These are phyloP conservation scores for Claviceps spartinae DNA, from an alignment of 2,329 filamentous ascomycete genomes.

Conservation along the genomic window DNA sequence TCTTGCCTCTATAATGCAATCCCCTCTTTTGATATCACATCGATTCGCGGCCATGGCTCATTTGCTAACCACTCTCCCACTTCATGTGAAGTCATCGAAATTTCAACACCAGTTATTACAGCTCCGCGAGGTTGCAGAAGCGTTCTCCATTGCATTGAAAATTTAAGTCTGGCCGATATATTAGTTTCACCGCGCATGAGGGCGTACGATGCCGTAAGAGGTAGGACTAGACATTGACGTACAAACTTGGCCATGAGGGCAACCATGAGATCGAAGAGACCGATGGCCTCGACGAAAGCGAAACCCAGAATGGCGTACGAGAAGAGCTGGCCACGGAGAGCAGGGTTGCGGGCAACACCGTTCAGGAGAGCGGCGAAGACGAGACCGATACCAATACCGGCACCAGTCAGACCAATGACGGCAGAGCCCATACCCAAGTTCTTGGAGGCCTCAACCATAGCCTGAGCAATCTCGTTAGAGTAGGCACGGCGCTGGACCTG, in stretches of 20 bases:
- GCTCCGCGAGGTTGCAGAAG: constrained; percentile 24
- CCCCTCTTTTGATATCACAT: constrained; percentile 22
- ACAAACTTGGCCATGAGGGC: constrained; percentile 88
- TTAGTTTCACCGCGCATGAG: constrained; percentile 5
- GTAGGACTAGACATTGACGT: constrained; percentile 24
- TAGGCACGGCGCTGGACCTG: constrained; percentile 58
- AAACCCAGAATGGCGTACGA: constrained; percentile 92
- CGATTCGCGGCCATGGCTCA: constrained; percentile 15
- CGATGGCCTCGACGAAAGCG: constrained; percentile 86
- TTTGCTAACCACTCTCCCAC: constrained; percentile 14
- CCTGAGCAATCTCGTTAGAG: constrained; percentile 78
- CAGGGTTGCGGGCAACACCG: constrained; percentile 86
- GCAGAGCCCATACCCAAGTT: constrained; percentile 82
- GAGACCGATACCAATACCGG: constrained; percentile 90
- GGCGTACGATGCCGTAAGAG: not conserved
- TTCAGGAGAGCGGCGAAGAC: constrained; percentile 84
- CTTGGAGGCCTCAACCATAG: constrained; percentile 82
- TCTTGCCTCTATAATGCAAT: constrained; percentile 29
- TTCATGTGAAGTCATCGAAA: constrained; percentile 15
- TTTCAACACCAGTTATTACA: constrained; percentile 18
- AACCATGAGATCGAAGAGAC: constrained; percentile 84
- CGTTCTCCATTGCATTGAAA: constrained; percentile 19
- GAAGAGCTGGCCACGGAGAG: constrained; percentile 90
- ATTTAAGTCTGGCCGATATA: constrained; percentile 21
- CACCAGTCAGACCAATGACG: constrained; percentile 84